Percentiles rank a stretch among this genome's conserved stretches.
Evolutionary conservation across 2,329 filamentous ascomycete species (phyloP).

Genomic region (Cercospora zeina): DNA sequence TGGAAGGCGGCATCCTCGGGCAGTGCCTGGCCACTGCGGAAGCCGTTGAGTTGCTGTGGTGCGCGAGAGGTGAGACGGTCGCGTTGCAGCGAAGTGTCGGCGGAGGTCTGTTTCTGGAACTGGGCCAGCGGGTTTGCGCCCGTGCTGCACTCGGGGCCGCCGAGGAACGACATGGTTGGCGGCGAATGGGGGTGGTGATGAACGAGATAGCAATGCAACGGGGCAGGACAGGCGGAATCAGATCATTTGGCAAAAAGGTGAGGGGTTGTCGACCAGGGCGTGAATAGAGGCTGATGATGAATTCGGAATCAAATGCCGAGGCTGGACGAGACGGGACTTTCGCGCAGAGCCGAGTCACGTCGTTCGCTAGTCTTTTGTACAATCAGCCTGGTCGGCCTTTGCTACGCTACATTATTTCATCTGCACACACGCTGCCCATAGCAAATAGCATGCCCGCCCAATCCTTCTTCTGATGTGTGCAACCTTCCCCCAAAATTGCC

Average conservation of each 20-base stretch:
- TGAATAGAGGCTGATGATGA: conserved; percentile 2
- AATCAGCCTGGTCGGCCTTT: not conserved
- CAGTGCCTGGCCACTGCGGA: conserved; percentile 35
- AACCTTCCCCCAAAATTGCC: not conserved
- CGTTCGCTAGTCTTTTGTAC: not conserved
- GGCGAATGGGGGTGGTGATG: not conserved
- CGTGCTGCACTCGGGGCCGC: conserved; percentile 94
- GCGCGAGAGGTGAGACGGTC: conserved; percentile 63
- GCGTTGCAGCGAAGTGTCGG: conserved; percentile 91
- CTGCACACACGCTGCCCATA: not conserved
- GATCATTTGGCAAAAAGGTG: not conserved
- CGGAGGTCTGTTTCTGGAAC: conserved; percentile 94
- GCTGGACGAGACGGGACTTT: not conserved
- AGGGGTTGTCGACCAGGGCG: conserved; percentile 7
- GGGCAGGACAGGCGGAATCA: not conserved
- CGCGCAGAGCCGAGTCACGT: conserved; percentile 4
- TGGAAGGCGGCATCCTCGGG: conserved; percentile 39
- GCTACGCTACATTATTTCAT: conserved; percentile 8
- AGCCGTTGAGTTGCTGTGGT: conserved; percentile 36
- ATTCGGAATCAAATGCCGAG: conserved; percentile 3
- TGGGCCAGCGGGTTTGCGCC: conserved; percentile 94
- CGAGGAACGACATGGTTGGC: conserved; percentile 83
- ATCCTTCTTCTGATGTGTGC: not conserved
- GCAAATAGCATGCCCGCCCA: not conserved
- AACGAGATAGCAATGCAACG: not conserved